Evolutionary conservation across 78 protist species (phyloP).

Genomic region (Bodo saltans): DNA sequence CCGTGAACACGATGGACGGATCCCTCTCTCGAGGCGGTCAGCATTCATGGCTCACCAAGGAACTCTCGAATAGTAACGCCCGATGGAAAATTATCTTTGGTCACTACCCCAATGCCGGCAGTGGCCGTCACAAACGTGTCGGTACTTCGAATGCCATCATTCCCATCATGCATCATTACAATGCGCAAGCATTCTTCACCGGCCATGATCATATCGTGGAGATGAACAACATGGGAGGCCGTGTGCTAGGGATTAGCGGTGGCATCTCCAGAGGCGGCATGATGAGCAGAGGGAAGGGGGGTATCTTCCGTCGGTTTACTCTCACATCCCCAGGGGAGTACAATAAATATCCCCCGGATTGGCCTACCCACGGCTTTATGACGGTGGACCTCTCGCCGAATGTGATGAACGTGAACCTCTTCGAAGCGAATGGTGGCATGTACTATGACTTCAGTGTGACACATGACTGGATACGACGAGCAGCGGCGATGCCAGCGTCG

Average conservation of each 20-base stretch:
- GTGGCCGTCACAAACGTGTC: not conserved
- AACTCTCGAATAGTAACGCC: not conserved
- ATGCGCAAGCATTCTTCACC: not conserved
- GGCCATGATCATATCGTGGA: not conserved
- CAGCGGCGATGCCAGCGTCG: not conserved
- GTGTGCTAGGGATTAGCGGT: not conserved
- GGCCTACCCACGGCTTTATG: not conserved
- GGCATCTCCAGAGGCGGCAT: not conserved
- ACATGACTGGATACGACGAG: not conserved
- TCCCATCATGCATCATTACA: not conserved
- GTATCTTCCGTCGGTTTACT: not conserved
- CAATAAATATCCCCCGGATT: not conserved
- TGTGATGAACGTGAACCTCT: not conserved
- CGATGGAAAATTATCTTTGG: not conserved
- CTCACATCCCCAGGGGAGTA: not conserved
- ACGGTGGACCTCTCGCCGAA: not conserved
- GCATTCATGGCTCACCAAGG: not conserved
- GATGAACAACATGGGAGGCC: not conserved
- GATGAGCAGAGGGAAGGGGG: not conserved
- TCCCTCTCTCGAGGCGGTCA: not conserved
- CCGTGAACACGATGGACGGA: not conserved
- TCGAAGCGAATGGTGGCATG: not conserved
- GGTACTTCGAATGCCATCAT: not conserved
- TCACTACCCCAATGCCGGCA: not conserved
- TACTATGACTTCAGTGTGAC: not conserved